These are phyloP conservation scores for Ceratobasidium sp. DNA, from an alignment of 1,284 basidiomycete genomes.

Conservation along the genomic window DNA sequence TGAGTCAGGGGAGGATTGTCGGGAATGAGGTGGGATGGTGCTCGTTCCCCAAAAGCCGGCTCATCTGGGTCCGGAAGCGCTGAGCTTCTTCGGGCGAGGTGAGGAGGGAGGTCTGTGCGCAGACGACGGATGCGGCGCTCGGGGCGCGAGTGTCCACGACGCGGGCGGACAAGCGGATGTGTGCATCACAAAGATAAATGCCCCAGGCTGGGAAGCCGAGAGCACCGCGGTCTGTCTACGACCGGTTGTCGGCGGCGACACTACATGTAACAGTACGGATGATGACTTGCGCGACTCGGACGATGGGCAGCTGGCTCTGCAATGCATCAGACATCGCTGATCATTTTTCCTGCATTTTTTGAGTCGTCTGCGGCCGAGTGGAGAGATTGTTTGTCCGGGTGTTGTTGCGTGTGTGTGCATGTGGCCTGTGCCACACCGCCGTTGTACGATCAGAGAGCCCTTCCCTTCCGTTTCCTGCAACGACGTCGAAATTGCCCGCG, in stretches of 20 bases:
- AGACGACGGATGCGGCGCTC: constrained; percentile 18
- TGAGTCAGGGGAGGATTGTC: constrained; percentile 26
- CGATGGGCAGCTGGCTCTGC: background rate
- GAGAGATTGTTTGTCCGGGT: no score
- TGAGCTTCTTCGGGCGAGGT: constrained; percentile 29
- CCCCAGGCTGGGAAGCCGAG: constrained; percentile 10
- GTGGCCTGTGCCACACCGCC: background rate
- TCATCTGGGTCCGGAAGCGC: constrained; percentile 25
- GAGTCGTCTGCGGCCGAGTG: no score
- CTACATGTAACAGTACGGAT: no score
- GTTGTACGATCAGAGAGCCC: constrained; percentile 38
- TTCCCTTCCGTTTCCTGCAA: constrained; percentile 26
- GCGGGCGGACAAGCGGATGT: background rate
- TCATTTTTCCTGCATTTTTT: no score
- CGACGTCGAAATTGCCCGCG: constrained; percentile 8
- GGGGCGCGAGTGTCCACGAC: background rate
- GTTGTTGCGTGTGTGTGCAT: constrained; percentile 13
- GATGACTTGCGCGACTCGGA: no score
- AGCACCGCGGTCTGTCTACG: background rate
- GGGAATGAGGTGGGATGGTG: constrained; percentile 21
- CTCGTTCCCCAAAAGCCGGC: constrained; percentile 22
- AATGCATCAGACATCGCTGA: no score
- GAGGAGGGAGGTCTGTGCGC: constrained; percentile 37
- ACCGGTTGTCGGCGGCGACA: background rate
- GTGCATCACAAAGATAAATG: constrained; percentile 1